Evolutionary conservation across 176 grass and related monocot species (phyloP).

Genomic region (Dendrocalamus sinicus): DNA sequence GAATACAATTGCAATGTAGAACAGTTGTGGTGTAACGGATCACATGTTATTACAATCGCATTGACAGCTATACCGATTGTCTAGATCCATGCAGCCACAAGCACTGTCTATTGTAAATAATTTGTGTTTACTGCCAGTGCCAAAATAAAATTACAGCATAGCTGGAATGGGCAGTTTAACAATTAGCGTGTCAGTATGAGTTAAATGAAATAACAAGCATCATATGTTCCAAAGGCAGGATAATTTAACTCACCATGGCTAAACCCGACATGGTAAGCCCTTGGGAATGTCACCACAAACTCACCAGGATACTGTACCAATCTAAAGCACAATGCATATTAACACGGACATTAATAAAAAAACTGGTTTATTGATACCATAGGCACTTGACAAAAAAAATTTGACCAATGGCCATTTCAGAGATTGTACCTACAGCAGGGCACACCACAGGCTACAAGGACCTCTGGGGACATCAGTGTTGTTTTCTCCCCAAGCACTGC

Average conservation of each 20-base stretch:
- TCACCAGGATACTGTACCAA: conserved; percentile 98
- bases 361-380: neutral
- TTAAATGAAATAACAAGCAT: neutral
- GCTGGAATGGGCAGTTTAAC: neutral
- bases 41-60: neutral
- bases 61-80: neutral
- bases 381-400: neutral
- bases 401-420: neutral
- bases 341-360: conserved; percentile 16
- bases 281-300: conserved; percentile 98
- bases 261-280: conserved; percentile 95
- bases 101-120: neutral
- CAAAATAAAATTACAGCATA: conserved; percentile 12
- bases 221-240: conserved; percentile 16
- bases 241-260: conserved; percentile 75
- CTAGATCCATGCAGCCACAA: neutral
- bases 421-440: conserved; percentile 90
- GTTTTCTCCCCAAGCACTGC: conserved; percentile 94
- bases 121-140: neutral
- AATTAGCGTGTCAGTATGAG: neutral
- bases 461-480: conserved; percentile 84
- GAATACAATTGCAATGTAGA: neutral
- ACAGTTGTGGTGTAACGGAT: neutral
- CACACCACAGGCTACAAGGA: conserved; percentile 67
- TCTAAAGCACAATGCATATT: conserved; percentile 51